Evolutionary conservation across 164 flowering plant species (phyloP), one percentile per base, ranked within the genome.

Genomic region (Hamamelis virginiana): DNA sequence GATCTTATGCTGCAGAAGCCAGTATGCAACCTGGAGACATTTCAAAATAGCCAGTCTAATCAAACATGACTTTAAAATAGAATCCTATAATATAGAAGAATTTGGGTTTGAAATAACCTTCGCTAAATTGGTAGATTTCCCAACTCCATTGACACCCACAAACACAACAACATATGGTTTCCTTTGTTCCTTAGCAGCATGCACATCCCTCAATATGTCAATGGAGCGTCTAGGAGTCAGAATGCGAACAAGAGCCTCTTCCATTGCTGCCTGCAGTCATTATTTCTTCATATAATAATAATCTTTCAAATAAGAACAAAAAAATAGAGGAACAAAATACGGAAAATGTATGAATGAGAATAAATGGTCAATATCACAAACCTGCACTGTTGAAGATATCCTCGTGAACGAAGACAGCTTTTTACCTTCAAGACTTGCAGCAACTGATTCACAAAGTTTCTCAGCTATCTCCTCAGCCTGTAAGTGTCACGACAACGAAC

Each of bases 81-180:
- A 14, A 71, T 27, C 44, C 14, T 45, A 16, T 61, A 13, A 19
- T 26, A 51, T n/a, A 72, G 1, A 64, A 67, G 10, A 16, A 21
- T 51, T 23, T 9, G 28, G 5, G 3, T 44, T 48, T 14, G 41
- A 41, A 51, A 28, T 65, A 48, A 94, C 97, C 93, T 95, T 95
- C 6, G 98, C 99, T 55, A 95, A 89, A 76, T 95, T 95, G 68
- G 99, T 92, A 22, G 99, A 95, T 74, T 95, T 95, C 47, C 99
- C 99, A 76, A 95, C 98, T 65, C 97, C 99, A 85, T 95, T 95
- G 38, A 95, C 99, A 69, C 99, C 99, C 66, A 95, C 95, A 80
- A 95, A 95, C 55, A 92, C 97, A 64, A 95, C 82, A 19, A 95
- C 99, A 82, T 95, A 95, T 41, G 99, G 97, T 65, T 84, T 92